Conservation (phyloP, 805 yeast species). For the Pichia heedii region DNA sequence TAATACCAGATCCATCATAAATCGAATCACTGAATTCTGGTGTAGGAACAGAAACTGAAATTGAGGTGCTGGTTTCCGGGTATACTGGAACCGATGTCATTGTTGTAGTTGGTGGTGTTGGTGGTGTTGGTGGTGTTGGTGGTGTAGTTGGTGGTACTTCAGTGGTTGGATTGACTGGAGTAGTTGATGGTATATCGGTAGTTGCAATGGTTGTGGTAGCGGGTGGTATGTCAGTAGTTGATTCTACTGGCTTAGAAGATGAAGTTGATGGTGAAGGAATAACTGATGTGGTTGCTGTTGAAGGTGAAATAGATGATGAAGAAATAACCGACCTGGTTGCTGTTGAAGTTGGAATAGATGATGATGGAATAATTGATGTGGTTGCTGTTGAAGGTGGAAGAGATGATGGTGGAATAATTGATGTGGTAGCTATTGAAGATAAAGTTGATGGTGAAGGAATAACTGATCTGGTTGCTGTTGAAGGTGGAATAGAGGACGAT, state of each 20-base stretch:
- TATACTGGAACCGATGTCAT: background rate
- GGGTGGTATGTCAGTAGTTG: background rate
- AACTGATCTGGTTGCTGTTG: background rate
- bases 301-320: background rate
- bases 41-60: background rate
- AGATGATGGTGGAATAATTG: no score
- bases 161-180: background rate
- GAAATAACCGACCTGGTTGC: background rate
- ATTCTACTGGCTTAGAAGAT: background rate
- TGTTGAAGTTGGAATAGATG: background rate
- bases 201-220: background rate
- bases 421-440: no score
- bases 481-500: background rate
- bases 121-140: background rate
- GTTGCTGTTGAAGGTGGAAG: no score
- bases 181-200: background rate
- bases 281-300: background rate
- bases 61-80: background rate
- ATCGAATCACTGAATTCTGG: background rate
- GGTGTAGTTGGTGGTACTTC: background rate
- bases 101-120: background rate
- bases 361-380: no score
- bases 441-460: background rate
- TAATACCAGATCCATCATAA: background rate
- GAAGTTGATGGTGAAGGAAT: background rate